Evolutionary conservation across 1,139 yeast species (phyloP).

Genomic region (Kodamaea sp.): DNA sequence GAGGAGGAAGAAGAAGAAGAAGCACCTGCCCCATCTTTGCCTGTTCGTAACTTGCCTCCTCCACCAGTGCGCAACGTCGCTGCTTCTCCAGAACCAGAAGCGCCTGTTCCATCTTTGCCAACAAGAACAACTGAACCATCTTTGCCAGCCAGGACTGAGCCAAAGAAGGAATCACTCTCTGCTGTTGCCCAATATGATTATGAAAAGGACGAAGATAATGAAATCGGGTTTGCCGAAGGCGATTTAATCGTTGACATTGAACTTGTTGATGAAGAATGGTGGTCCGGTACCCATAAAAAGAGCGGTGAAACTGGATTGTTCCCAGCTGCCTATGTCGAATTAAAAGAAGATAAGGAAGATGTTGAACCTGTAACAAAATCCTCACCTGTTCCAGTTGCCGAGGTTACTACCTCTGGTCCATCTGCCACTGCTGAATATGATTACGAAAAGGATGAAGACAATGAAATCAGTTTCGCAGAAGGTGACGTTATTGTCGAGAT

Average conservation of each 20-base stretch:
- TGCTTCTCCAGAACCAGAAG: slow-evolving; percentile 13
- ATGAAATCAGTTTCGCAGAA: slow-evolving; percentile 71
- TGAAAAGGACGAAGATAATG: slow-evolving; percentile 74
- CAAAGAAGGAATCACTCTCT: slow-evolving; percentile 22
- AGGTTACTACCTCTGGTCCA: slow-evolving; percentile 30
- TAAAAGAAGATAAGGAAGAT: slow-evolving; percentile 26
- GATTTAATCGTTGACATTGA: slow-evolving; percentile 64
- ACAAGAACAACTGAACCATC: slow-evolving; percentile 11
- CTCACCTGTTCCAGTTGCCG: slow-evolving; percentile 22
- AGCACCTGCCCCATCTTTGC: slow-evolving; percentile 21
- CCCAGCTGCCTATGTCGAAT: slow-evolving; percentile 67
- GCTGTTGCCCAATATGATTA: slow-evolving; percentile 69
- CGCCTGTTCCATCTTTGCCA: slow-evolving; percentile 11
- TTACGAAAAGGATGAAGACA: slow-evolving; percentile 86
- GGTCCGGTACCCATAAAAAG: slow-evolving; percentile 63
- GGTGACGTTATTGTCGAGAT: slow-evolving; percentile 80
- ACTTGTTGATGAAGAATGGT: slow-evolving; percentile 76
- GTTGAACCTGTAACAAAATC: slow-evolving; percentile 16
- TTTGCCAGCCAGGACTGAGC: slow-evolving; percentile 12
- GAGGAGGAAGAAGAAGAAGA: slow-evolving; percentile 12
- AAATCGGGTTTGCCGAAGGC: slow-evolving; percentile 62
- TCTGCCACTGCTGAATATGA: slow-evolving; percentile 79
- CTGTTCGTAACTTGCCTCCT: slow-evolving; percentile 22
- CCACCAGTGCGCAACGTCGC: slow-evolving; percentile 12
- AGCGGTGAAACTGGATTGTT: slow-evolving; percentile 66